Evolutionary conservation across 192 early-diverging fungal genomes (phyloP).

Genomic region (Podila clonocystis): DNA sequence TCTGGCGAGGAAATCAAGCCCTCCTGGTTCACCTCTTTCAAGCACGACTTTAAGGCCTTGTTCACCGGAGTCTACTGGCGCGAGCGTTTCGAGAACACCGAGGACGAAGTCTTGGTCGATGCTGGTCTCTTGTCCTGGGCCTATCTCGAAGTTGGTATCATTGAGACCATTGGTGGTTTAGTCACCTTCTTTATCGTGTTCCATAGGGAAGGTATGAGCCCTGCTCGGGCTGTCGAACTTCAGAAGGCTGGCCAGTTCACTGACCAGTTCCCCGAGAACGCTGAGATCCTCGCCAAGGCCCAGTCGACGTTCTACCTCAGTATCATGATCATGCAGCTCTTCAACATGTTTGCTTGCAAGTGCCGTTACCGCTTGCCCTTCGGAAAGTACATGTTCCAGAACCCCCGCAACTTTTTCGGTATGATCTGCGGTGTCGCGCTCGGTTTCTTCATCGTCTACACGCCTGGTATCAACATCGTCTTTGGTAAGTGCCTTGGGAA

Average conservation of each 20-base stretch:
- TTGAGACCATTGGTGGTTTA: slow-evolving; percentile 79
- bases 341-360: slow-evolving; percentile 97
- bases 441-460: slow-evolving; percentile 83
- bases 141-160: slow-evolving; percentile 87
- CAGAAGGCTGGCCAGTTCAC: slow-evolving; percentile 62
- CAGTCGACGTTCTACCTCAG: slow-evolving; percentile 82
- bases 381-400: slow-evolving; percentile 84
- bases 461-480: slow-evolving; percentile 78
- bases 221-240: slow-evolving; percentile 65
- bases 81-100: slow-evolving; percentile 70
- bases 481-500: slow-evolving; percentile 87
- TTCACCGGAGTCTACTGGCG: slow-evolving; percentile 70
- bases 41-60: slow-evolving; percentile 47
- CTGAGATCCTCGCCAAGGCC: slow-evolving; percentile 76
- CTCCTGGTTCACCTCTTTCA: slow-evolving; percentile 30
- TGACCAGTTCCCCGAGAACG: slow-evolving; percentile 52
- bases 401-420: slow-evolving; percentile 76
- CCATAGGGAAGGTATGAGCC: slow-evolving; percentile 68
- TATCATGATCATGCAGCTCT: slow-evolving; percentile 89
- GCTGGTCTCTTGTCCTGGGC: slow-evolving; percentile 80
- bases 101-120: slow-evolving; percentile 92
- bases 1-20: slow-evolving; percentile 58
- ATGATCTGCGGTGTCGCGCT: slow-evolving; percentile 74
- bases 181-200: slow-evolving; percentile 85
- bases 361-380: slow-evolving; percentile 79